Base-by-base conservation (phyloP, 495 filamentous ascomycete genomes). In the Aspergillus coremiiformis region DNA sequence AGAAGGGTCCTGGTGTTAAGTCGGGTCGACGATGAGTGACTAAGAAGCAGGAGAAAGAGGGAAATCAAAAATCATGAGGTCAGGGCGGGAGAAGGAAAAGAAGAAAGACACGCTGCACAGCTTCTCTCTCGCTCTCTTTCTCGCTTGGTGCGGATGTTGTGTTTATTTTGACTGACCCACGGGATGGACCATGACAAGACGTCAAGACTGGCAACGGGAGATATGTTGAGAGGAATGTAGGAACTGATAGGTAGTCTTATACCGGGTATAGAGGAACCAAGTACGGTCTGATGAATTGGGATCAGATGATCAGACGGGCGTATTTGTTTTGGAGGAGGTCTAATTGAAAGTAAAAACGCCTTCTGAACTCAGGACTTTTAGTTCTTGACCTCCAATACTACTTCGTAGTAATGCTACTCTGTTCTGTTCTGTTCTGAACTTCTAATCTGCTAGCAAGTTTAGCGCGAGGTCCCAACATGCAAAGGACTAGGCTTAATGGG, bases 131-230 rank as follows among this genome's bases (percentile, higher is more conserved):
- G 51, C 48, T 29, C 47, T 56, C 54, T 51, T n/a, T n/a, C 47
- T 60, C 60, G 60, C 60, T 63, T 59, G 52, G 41, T 53, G 49
- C 56, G 47, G 58, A 41, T 53, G 43, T 46, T 54, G 56, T 63
- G 61, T 70, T 72, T 70, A 65, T 72, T 71, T 65, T 66, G 69
- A 64, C 62, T 65, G 69, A 64, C 62, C 66, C 63, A 65, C 62
- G 63, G 61, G 15, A 15, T 41, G 15, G 53, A 49, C 64, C 58
- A 19, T 52, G 58, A 37, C 55, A 51, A 35, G 54, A 55, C 29
- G 58, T 58, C 47, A 20, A 29, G 47, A 30, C 35, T 49, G 33
- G 37, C 37, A 41, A 41, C 37, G 17, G 37, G 37, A 20, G 37
- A 17, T 41, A 41, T 41, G 37, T 41, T 10, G 15, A 11, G 17